These are phyloP conservation scores for Saturnispora mendoncae DNA, from an alignment of 805 yeast genomes.

Conservation along the genomic window DNA sequence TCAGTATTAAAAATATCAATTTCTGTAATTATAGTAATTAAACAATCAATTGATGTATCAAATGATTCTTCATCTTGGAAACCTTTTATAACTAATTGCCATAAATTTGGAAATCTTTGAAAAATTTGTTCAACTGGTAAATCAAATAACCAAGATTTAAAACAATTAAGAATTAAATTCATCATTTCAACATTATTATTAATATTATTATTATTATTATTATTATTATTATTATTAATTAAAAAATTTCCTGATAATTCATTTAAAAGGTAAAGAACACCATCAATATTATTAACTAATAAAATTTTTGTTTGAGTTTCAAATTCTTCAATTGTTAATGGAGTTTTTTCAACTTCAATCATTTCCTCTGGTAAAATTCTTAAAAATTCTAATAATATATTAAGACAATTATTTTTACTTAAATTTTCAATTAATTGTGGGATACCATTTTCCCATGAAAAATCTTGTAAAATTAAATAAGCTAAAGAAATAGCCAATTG, in stretches of 20 bases:
- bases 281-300: slow-evolving; percentile 56
- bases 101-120: slow-evolving; percentile 46
- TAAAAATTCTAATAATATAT: slow-evolving; percentile 64
- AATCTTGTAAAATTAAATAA: slow-evolving; percentile 68
- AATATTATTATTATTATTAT: slow-evolving; percentile 23
- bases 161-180: slow-evolving; percentile 63
- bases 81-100: slow-evolving; percentile 59
- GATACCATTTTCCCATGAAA: slow-evolving; percentile 65
- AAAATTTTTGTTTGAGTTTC: slow-evolving; percentile 52
- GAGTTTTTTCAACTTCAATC: slow-evolving; percentile 63
- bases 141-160: slow-evolving; percentile 88
- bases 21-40: slow-evolving; percentile 72
- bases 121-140: slow-evolving; percentile 67
- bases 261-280: slow-evolving; percentile 56
- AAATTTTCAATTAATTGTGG: slow-evolving; percentile 52
- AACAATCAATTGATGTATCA: slow-evolving; percentile 79
- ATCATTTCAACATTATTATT: slow-evolving; percentile 41
- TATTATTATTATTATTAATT: slow-evolving; percentile 21
- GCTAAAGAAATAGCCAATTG: slow-evolving; percentile 80
- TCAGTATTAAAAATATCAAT: slow-evolving; percentile 65
- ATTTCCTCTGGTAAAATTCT: slow-evolving; percentile 89
- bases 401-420: slow-evolving; percentile 32
- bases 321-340: slow-evolving; percentile 77
- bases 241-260: slow-evolving; percentile 36
- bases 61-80: slow-evolving; percentile 53